These are phyloP conservation scores for Nosema muscidifuracis DNA, from an alignment of 371 early-diverging fungal species.

Conservation along the genomic window DNA sequence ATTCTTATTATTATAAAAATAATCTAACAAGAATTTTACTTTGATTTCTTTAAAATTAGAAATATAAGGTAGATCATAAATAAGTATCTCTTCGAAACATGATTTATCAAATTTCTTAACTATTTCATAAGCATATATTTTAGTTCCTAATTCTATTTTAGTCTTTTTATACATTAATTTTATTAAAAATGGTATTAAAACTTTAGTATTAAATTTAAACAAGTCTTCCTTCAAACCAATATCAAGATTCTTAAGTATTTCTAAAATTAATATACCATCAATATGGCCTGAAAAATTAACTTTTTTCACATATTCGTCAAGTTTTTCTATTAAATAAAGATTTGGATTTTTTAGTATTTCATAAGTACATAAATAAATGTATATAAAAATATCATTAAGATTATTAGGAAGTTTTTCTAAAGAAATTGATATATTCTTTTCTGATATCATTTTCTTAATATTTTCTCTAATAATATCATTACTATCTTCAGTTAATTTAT, in stretches of 20 bases:
- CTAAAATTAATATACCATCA: neutral
- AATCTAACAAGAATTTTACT: neutral
- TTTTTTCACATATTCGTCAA: neutral
- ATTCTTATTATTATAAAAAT: neutral
- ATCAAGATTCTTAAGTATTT: neutral
- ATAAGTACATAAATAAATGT: too few species aligned
- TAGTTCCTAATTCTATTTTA: neutral
- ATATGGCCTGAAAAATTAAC: neutral
- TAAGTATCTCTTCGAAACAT: constrained; percentile 4
- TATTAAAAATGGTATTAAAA: neutral
- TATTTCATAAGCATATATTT: neutral
- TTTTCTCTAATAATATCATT: too few species aligned
- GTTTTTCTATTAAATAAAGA: neutral
- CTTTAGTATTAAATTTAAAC: neutral
- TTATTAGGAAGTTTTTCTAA: too few species aligned
- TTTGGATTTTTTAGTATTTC: neutral
- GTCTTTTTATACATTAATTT: constrained; percentile 6
- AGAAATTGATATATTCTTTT: too few species aligned
- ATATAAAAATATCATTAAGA: too few species aligned
- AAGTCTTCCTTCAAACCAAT: neutral
- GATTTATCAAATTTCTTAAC: neutral
- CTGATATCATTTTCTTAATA: too few species aligned
- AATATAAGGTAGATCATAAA: constrained; percentile 8
- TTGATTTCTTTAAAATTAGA: constrained; percentile 4
- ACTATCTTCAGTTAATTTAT: too few species aligned